Base-by-base conservation (phyloP, 2,329 filamentous ascomycete species). In the Microascus cirrosus region DNA sequence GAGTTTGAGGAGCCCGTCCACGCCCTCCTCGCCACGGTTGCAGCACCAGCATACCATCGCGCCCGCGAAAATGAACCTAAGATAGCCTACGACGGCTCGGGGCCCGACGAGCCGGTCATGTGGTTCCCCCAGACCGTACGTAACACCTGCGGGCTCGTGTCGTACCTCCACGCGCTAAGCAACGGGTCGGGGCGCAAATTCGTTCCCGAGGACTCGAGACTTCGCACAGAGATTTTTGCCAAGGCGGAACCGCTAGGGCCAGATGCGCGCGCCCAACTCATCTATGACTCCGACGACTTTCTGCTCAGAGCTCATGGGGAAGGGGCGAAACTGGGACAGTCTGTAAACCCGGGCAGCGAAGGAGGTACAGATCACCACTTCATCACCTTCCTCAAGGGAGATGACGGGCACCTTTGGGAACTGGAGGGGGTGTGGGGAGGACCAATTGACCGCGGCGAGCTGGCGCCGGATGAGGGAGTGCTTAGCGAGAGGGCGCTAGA, bases 71-170 rank as follows among this genome's bases (percentile, higher is more conserved):
- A 65, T 51, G 67, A 69, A 20, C 53, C 66, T 2, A 61, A 65
- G 11, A 36, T 70, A 32, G 68, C 69, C 1, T 75, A 75, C 61
- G 59, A 67, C 42, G 67, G 68, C 28, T 61, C 63, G 12, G 71
- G 71, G 2, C 63, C 66, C 7, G 68, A 71, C 0, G 87, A 92
- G 64, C 81, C 87, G 8, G 83, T 92, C 1, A 74, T 89, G 20
- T 95, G 89, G 89, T 94, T 90, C 73, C 85, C 85, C 66, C 90
- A 94, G 70, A 94, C 87, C 0, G 94, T 95, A 65, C 81, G 84
- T 59, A 86, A 94, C 67, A 87, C 89, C 1, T 95, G 89, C 67
- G 90, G 90, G 1, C 79, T 92, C 22, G 90, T 91, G 65, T 90
- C 85, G 0, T 74, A 94, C 5, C 69, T 95, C 8, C 90, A 94